These are phyloP conservation scores for Dendrobium officinale DNA, from an alignment of 106 monocot genomes.

Conservation along the genomic window DNA sequence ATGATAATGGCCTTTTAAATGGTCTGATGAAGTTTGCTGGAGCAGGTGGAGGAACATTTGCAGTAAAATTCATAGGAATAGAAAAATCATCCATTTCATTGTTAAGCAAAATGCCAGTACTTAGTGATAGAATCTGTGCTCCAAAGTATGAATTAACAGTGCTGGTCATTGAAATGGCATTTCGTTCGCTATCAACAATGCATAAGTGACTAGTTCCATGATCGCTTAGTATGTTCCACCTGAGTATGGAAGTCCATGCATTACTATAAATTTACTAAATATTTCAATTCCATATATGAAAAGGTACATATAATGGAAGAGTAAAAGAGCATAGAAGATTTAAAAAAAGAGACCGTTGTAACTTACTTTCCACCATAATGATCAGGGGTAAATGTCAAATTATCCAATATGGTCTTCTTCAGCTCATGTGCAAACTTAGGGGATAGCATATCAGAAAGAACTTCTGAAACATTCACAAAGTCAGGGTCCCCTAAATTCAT, in stretches of 20 bases:
- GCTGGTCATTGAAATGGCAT: constrained; percentile 84
- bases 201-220: constrained; percentile 92
- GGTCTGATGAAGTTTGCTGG: constrained; percentile 84
- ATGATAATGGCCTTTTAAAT: constrained; percentile 77
- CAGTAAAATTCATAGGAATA: constrained; percentile 37
- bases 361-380: constrained; percentile 72
- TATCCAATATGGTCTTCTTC: constrained; percentile 61
- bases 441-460: constrained; percentile 67
- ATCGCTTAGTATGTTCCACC: constrained; percentile 76
- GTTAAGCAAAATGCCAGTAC: constrained; percentile 85
- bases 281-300: background rate
- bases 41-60: constrained; percentile 51
- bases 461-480: constrained; percentile 50
- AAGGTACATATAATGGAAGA: background rate
- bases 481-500: constrained; percentile 93
- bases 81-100: constrained; percentile 99
- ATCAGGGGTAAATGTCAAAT: constrained; percentile 67
- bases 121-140: constrained; percentile 46
- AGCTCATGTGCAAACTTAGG: constrained; percentile 58
- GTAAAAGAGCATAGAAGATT: background rate
- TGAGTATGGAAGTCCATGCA: too few species aligned
- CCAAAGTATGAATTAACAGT: constrained; percentile 88
- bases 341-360: background rate
- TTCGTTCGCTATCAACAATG: constrained; percentile 67
- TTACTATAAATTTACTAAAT: background rate